A percentile compares a stretch with the other conserved stretches of the same genome.
phyloP scores from a whole-genome alignment of 2,329 filamentous ascomycete genomes.

The Hypoxylon sp. region DNA sequence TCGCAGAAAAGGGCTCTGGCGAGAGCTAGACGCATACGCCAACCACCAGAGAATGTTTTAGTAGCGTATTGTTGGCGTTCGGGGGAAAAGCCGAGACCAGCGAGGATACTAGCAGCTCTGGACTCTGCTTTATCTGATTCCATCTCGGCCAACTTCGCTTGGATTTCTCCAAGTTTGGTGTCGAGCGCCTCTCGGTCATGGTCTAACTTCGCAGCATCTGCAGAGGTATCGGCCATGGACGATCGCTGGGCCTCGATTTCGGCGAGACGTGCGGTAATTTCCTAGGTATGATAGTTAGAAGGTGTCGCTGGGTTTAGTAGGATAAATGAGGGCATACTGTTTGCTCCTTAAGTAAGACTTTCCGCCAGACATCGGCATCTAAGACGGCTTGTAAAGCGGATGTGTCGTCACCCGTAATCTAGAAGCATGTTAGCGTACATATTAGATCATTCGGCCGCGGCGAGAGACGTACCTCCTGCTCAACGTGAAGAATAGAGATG shows the following conservation, averaged over 20 bases:
- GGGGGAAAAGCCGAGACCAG: slow-evolving; percentile 94
- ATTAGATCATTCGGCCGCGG: neutral
- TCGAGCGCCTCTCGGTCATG: slow-evolving; percentile 91
- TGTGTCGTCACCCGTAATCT: slow-evolving; percentile 96
- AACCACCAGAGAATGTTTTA: slow-evolving; percentile 99
- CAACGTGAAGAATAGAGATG: slow-evolving; percentile 98
- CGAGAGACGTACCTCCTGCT: slow-evolving; percentile 82
- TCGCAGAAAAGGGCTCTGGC: slow-evolving; percentile 98
- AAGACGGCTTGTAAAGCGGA: slow-evolving; percentile 94
- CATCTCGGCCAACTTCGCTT: slow-evolving; percentile 95
- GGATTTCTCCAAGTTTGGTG: slow-evolving; percentile 90
- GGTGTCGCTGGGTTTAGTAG: neutral
- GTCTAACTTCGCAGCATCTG: slow-evolving; percentile 88
- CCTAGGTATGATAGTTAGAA: slow-evolving; percentile 63
- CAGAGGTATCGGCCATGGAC: slow-evolving; percentile 90
- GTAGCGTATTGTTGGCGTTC: slow-evolving; percentile 94
- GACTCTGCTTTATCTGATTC: slow-evolving; percentile 99
- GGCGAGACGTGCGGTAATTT: slow-evolving; percentile 82
- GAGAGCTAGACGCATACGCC: slow-evolving; percentile 97
- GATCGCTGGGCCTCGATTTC: slow-evolving; percentile 83
- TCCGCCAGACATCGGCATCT: slow-evolving; percentile 98
- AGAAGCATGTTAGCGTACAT: slow-evolving; percentile 42
- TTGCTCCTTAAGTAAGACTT: slow-evolving; percentile 92
- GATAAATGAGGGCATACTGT: slow-evolving; percentile 67
- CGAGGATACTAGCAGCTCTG: slow-evolving; percentile 93